Percentiles rank a stretch among this genome's conserved stretches.
Evolutionary conservation across 768 basidiomycete genomes (phyloP).

Genomic region (Lentinula aciculospora): DNA sequence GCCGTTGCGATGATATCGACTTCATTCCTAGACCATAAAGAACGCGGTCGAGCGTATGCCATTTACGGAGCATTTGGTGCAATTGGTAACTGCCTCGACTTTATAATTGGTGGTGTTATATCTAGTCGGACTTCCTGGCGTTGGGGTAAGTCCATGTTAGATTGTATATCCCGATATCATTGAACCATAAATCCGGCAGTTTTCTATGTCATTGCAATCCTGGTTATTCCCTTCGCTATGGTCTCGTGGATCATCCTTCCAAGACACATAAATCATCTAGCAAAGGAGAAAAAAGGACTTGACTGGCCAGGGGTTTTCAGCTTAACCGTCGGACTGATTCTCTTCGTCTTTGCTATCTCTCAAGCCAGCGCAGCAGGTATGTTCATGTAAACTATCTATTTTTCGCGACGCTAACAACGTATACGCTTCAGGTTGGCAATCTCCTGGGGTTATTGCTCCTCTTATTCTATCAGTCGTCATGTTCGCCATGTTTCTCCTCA

Average conservation of each 20-base stretch:
- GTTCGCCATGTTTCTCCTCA: slow-evolving; percentile 36
- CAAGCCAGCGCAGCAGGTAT: slow-evolving; percentile 11
- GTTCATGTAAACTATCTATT: neutral
- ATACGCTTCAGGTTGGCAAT: slow-evolving; percentile 33
- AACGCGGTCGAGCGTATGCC: slow-evolving; percentile 38
- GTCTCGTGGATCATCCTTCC: slow-evolving; percentile 12
- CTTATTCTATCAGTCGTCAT: slow-evolving; percentile 36
- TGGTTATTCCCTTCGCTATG: slow-evolving; percentile 17
- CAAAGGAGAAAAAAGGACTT: slow-evolving; percentile 5
- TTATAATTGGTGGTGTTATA: slow-evolving; percentile 36
- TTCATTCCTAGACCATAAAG: slow-evolving; percentile 15
- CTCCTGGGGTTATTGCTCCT: slow-evolving; percentile 33
- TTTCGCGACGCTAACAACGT: neutral
- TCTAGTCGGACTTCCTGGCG: slow-evolving; percentile 30
- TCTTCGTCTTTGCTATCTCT: slow-evolving; percentile 32
- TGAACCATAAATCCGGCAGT: slow-evolving; percentile 11
- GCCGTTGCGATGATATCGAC: slow-evolving; percentile 6
- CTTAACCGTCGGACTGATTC: slow-evolving; percentile 17
- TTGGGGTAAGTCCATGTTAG: slow-evolving; percentile 23
- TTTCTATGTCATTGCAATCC: slow-evolving; percentile 38
- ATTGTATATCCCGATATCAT: neutral
- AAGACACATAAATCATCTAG: neutral
- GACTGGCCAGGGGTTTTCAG: slow-evolving; percentile 13
- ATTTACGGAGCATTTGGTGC: slow-evolving; percentile 40
- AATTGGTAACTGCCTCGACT: slow-evolving; percentile 34